Evolutionary conservation across 2,329 filamentous ascomycete genomes (phyloP), one percentile per base, ranked within the genome.

Genomic region (Ilyonectria mors-panacis): DNA sequence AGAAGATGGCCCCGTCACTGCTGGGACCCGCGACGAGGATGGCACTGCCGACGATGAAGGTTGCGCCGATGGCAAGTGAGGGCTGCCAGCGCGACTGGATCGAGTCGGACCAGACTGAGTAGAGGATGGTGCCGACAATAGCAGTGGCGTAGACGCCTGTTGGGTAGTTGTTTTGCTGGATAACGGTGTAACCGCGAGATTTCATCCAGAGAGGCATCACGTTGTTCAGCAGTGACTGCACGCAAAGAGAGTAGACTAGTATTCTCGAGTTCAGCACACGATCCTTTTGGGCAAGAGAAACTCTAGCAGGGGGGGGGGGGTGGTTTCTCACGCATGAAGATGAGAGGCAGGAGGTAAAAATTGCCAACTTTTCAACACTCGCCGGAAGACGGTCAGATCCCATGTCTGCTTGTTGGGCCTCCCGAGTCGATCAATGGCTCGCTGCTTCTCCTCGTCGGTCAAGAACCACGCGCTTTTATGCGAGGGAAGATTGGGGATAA

Each of bases 331-430:
- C 58, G 37, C 58, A 60, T 60, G 15, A 60, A 60, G 26, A 60
- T 54, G 17, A 60, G 44, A 12, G 58, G 58, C 48, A 60, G n/a
- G 2, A 60, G 58, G 23, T 60, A n/a, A 60, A 33, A 60, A 60
- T 35, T 60, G 58, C 58, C 58, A 60, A 35, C 58, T 60, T n/a
- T 21, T 60, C 48, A 60, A 54, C 17, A 60, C 58, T 33, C 58
- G 30, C 23, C 58, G 47, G 26, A 60, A 60, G 6, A 60, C 58
- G n/a, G 58, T 53, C n/a, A 60, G 37, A 45, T 54, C 58, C 58
- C 58, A 60, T 4, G 37, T 42, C 35, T 60, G 47, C 23, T 60
- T 33, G 13, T 54, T 19, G 2, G 47, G 23, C 23, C 44, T 39
- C 37, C 37, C 37, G 37, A 39, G 37, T 60, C 58, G 58, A 60